A percentile compares a stretch with the other conserved stretches of the same genome.
Evolutionary conservation across 768 basidiomycete genomes (phyloP).

Genomic region (Leccinum fibrillosum): DNA sequence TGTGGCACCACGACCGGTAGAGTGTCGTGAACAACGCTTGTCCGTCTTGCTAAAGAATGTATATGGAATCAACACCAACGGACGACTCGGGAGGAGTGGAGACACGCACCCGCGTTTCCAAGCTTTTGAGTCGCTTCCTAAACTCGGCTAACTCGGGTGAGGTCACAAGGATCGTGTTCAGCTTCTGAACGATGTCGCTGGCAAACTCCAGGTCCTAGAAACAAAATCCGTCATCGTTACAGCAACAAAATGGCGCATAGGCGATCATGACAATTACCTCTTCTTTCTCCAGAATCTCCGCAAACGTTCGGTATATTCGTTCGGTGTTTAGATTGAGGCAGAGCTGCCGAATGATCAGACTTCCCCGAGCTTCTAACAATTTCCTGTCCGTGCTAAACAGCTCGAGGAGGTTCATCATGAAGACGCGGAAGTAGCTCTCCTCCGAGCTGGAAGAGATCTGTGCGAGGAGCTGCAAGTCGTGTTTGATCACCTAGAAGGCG

Average conservation of each 20-base stretch:
- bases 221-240: background rate
- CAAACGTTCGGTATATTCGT: conserved; percentile 91
- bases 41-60: conserved; percentile 72
- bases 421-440: conserved; percentile 91
- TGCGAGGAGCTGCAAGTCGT: conserved; percentile 91
- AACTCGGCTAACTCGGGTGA: conserved; percentile 96
- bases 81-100: background rate
- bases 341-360: conserved; percentile 92
- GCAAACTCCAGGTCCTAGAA: conserved; percentile 95
- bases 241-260: background rate
- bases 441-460: conserved; percentile 96
- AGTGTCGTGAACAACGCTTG: conserved; percentile 92
- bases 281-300: conserved; percentile 97
- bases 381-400: conserved; percentile 93
- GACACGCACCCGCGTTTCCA: conserved; percentile 80
- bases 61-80: conserved; percentile 2
- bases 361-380: conserved; percentile 87
- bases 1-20: conserved; percentile 98
- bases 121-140: conserved; percentile 84
- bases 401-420: conserved; percentile 93
- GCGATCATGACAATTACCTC: conserved; percentile 56
- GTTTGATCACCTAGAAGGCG: conserved; percentile 77
- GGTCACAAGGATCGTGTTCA: conserved; percentile 95
- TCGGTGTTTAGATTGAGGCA: conserved; percentile 95
- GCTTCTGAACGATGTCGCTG: conserved; percentile 94